Evolutionary conservation across 495 filamentous ascomycete genomes (phyloP), one percentile per base, ranked within the genome.

Genomic region (Daldinia childiae): DNA sequence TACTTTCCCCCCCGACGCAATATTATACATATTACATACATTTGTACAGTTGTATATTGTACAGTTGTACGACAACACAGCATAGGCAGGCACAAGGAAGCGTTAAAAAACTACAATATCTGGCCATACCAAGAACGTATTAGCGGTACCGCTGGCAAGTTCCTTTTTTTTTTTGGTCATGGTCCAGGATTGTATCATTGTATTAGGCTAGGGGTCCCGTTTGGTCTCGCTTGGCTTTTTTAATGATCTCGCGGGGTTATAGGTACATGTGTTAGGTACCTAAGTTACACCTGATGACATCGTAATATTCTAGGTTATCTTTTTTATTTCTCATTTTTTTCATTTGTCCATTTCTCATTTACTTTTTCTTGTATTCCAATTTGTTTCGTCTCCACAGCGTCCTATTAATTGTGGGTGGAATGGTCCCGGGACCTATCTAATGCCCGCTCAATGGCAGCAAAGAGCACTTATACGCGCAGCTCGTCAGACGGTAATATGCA

Each of bases 11-110:
- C 56, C 41, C n/a, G 30, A 17, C 36, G 24, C 45, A 51, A 51
- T 24, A 41, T 51, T 51, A 24, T 55, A 55, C 26, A 11, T 30
- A 55, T 32, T 32, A 32, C 32, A 34, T 34, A 27, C 50, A 29
- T 24, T 29, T 56, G 54, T 29, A 56, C 7, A 32, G 14, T 36
- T 32, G 38, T 59, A 32, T 26, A 58, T 58, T 58, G 58, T 68
- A 62, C 58, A 62, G 58, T 39, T 62, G 66, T 68, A 68, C 58
- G 34, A 73, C 71, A 72, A 69, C 74, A 71, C 74, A 79, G 64
- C 72, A 67, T 67, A 39, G 52, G 43, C 51, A 17, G 27, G 57
- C 50, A 43, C 36, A 60, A 30, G 38, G 24, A 45, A 29, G 57
- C 38, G 19, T 30, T n/a, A 34, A 59, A 48, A 45, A 45, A 45